phyloP scores from a whole-genome alignment of 352 stramenopile genomes.

The Phytophthora megakarya region DNA sequence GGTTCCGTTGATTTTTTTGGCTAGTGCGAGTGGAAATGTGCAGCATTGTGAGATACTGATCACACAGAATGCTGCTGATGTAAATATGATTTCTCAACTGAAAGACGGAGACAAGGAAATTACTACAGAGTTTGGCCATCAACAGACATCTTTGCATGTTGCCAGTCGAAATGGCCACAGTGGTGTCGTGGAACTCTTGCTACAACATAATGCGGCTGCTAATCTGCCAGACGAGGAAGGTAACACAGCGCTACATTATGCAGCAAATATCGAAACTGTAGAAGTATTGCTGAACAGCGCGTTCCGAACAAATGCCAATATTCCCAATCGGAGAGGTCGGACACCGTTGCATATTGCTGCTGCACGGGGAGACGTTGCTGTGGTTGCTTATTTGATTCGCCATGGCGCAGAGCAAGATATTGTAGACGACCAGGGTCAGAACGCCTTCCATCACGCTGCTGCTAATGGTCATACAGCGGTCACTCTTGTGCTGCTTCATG shows the following conservation, averaged over 20 bases:
- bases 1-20: constrained; percentile 76
- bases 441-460: constrained; percentile 78
- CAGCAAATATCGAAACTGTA: constrained; percentile 67
- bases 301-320: constrained; percentile 81
- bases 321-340: constrained; percentile 73
- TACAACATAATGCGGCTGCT: constrained; percentile 67
- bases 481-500: constrained; percentile 71
- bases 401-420: constrained; percentile 74
- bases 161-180: constrained; percentile 74
- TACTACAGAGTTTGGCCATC: constrained; percentile 63
- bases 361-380: constrained; percentile 67
- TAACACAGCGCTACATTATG: constrained; percentile 80
- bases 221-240: constrained; percentile 83
- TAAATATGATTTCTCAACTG: constrained; percentile 80
- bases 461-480: constrained; percentile 81
- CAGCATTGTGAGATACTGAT: constrained; percentile 80
- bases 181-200: constrained; percentile 61
- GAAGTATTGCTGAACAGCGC: constrained; percentile 61
- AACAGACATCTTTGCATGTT: constrained; percentile 80
- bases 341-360: constrained; percentile 79
- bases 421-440: constrained; percentile 86
- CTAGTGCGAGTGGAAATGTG: constrained; percentile 68
- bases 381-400: constrained; percentile 75
- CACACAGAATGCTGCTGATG: constrained; percentile 52
- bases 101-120: constrained; percentile 85